Evolutionary conservation across 2,329 filamentous ascomycete species (phyloP), one percentile per base, ranked within the genome.

Genomic region (Rhytidhysteron rufulum): DNA sequence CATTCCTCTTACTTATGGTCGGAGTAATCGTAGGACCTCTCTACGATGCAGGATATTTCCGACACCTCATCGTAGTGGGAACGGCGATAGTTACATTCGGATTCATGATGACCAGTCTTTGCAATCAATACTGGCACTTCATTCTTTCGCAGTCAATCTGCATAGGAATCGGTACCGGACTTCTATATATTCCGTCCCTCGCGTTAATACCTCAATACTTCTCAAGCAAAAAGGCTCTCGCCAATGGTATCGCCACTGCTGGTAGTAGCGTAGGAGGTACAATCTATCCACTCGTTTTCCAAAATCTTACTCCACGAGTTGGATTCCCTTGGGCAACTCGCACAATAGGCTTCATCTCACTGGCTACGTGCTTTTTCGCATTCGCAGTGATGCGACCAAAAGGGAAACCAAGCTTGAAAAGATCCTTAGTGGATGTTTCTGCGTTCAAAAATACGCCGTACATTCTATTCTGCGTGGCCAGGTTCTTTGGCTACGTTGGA

Each of bases 31-130:
- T 79, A 19, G 82, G 82, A 2, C 74, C 73, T 18, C 27, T 81
- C 0, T 83, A 75, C 47, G 82, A 85, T 50, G 73, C 64, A 34
- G 77, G 77, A 39, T 81, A 82, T 0, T 78, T 80, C 0, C 68
- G 74, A 16, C 69, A 61, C 31, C 61, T 84, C 1, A 52, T 80
- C 2, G 34, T 75, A 2, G 46, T 47, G 5, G 77, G 77, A 16
- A 70, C 66, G 0, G 50, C 78, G 24, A 43, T 77, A 8, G 72
- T 78, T 37, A 70, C 81, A 5, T 74, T 80, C 41, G 72, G 75
- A 3, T 48, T 82, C 5, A 79, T 82, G 74, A 79, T 80, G 76
- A 66, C 74, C 1, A 73, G 68, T 5, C 54, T 82, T 49, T 78
- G 64, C 21, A 71, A 63, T 3, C 39, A 72, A 36, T 75, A 73